Conservation (phyloP, 768 basidiomycete genomes). For the Suillus subalutaceus region DNA sequence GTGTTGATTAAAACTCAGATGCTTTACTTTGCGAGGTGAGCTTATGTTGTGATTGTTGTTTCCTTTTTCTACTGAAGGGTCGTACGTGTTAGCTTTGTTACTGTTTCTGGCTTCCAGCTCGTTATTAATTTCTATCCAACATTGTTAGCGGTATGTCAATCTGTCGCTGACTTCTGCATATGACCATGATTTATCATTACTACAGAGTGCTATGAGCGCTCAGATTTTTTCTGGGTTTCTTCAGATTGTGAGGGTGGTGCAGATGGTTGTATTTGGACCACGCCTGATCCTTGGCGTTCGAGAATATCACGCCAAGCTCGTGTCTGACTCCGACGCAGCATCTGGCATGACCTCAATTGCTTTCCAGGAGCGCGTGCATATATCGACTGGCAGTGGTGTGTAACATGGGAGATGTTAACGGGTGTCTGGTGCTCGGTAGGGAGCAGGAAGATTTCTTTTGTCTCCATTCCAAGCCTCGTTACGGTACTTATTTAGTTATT, state of each 20-base stretch:
- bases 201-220: fast-evolving
- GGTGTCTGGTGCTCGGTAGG: neutral
- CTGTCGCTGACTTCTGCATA: too few species aligned
- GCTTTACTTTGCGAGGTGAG: neutral
- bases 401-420: neutral
- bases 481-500: too few species aligned
- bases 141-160: neutral
- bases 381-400: too few species aligned
- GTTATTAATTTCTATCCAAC: neutral
- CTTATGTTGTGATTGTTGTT: neutral
- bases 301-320: neutral
- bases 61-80: neutral
- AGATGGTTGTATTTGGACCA: neutral
- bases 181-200: neutral
- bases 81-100: neutral
- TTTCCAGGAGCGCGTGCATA: too few species aligned
- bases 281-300: neutral
- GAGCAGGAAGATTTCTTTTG: neutral
- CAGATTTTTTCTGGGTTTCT: neutral
- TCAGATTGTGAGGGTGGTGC: neutral
- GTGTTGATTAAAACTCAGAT: neutral
- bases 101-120: neutral
- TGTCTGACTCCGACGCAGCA: neutral
- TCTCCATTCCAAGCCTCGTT: too few species aligned
- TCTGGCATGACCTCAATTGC: neutral